A percentile compares a stretch with the other conserved stretches of the same genome.
These are phyloP conservation scores for Saturnispora saitoi DNA, from an alignment of 805 yeast genomes.

Conservation along the genomic window DNA sequence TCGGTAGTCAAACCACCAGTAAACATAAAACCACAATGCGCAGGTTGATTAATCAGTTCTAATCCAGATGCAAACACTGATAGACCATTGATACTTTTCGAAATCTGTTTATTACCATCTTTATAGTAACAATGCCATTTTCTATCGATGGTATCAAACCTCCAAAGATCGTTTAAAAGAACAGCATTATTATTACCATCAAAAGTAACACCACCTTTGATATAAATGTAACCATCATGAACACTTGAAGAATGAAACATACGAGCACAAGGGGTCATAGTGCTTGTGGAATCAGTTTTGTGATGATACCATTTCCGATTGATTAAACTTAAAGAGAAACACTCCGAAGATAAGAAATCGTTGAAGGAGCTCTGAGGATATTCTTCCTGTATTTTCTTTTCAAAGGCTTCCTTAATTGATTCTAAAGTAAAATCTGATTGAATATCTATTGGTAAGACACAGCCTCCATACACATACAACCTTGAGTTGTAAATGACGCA, in stretches of 20 bases:
- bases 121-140: constrained; percentile 45
- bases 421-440: constrained; percentile 29
- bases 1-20: constrained; percentile 36
- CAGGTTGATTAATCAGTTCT: constrained; percentile 29
- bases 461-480: constrained; percentile 61
- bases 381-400: constrained; percentile 13
- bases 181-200: constrained; percentile 29
- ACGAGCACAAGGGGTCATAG: constrained; percentile 35
- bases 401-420: constrained; percentile 34
- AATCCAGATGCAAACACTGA: constrained; percentile 35
- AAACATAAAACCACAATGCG: constrained; percentile 42
- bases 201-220: constrained; percentile 57
- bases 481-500: constrained; percentile 49
- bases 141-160: constrained; percentile 43
- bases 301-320: constrained; percentile 46
- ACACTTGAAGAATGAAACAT: constrained; percentile 52
- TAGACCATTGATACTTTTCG: constrained; percentile 44
- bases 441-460: constrained; percentile 48
- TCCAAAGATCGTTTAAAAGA: constrained; percentile 64
- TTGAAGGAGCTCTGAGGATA: neutral
- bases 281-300: constrained; percentile 23
- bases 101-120: constrained; percentile 22
- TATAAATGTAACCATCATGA: constrained; percentile 41
- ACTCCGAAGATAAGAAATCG: constrained; percentile 49
- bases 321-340: constrained; percentile 51